A percentile compares a stretch with the other conserved stretches of the same genome.
Evolutionary conservation across 2,329 filamentous ascomycete species (phyloP).

Genomic region (Pseudocercospora cruenta): DNA sequence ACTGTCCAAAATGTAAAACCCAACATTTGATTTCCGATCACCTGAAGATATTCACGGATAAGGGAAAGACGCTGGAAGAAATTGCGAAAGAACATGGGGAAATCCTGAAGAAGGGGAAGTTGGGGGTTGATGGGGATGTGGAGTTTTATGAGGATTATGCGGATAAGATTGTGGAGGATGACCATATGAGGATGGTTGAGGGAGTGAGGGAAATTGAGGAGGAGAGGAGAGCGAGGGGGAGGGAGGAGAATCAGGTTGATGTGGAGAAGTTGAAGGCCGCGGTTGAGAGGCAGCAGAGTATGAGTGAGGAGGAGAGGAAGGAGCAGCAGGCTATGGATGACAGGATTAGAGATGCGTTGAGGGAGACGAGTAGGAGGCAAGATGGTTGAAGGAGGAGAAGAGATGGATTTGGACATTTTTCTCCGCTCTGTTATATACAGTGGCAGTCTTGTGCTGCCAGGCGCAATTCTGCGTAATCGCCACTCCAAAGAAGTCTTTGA

Average conservation of each 20-base stretch:
- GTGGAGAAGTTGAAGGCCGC: conserved; percentile 2
- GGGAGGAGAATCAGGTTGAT: background rate
- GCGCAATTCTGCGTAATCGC: background rate
- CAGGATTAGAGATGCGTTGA: background rate
- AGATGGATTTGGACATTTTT: background rate
- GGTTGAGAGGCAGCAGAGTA: background rate
- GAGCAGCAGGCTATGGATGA: conserved; percentile 3
- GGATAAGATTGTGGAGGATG: conserved; percentile 13
- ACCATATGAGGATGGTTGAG: background rate
- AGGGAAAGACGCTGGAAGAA: conserved; percentile 72
- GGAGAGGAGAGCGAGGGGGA: conserved; percentile 4
- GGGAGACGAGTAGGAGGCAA: conserved; percentile 7
- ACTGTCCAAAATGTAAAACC: conserved; percentile 82
- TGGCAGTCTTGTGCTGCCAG: background rate
- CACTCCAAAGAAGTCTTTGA: background rate
- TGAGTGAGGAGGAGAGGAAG: background rate
- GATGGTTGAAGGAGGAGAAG: background rate
- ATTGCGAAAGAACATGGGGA: conserved; percentile 76
- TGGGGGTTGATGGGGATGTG: conserved; percentile 79
- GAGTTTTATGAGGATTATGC: conserved; percentile 85
- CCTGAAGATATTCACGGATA: conserved; percentile 77
- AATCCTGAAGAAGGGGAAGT: conserved; percentile 69
- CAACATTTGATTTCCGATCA: conserved; percentile 93
- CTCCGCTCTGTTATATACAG: background rate
- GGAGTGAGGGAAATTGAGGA: background rate